Evolutionary conservation across 2,329 filamentous ascomycete genomes (phyloP), one percentile per base, ranked within the genome.

Genomic region (Ceratocystis diversiconidia): DNA sequence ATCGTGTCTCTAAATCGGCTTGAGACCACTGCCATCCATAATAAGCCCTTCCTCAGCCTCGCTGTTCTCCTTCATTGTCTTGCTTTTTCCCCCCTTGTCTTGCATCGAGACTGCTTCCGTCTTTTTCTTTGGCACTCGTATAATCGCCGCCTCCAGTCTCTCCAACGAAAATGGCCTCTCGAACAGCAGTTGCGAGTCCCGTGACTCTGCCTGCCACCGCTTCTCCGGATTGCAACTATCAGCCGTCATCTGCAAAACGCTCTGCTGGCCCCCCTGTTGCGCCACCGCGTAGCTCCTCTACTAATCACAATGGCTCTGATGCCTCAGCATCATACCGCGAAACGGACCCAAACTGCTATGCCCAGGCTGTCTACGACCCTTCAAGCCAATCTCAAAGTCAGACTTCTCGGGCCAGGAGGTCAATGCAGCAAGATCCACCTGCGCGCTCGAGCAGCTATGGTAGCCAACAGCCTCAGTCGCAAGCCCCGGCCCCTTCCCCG

Each of bases 231-330:
- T 65, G 63, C 67, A 76, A 81, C 60, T 76, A 79, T 57, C 73
- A 77, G 48, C 74, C 76, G 76, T 61, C 64, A 43, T 62, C 79
- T 68, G 80, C 81, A 71, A 79, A 80, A 71, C 78, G 79, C 76
- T 82, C 76, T 75, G 82, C 79, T 75, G 84, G 81, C 77, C 84
- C 88, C 64, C 87, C 89, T 28, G 81, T 89, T 70, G 86, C 88
- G 65, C 91, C 89, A 61, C 89, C 89, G 44, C 84, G 91, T 72
- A 92, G 89, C 6, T 95, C 91, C 15, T 94, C 90, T 55, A 87
- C 85, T 69, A 75, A 76, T 68, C 75, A 77, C 46, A 72, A 72
- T 44, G 71, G 70, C 43, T 67, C 61, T 48, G 68, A 68, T 28
- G 46, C 65, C n/a, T 64, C 57, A 19, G 32, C 60, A 32, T 61